phyloP scores from a whole-genome alignment of 1,284 basidiomycete species.

The Apiotrichum domesticum region DNA sequence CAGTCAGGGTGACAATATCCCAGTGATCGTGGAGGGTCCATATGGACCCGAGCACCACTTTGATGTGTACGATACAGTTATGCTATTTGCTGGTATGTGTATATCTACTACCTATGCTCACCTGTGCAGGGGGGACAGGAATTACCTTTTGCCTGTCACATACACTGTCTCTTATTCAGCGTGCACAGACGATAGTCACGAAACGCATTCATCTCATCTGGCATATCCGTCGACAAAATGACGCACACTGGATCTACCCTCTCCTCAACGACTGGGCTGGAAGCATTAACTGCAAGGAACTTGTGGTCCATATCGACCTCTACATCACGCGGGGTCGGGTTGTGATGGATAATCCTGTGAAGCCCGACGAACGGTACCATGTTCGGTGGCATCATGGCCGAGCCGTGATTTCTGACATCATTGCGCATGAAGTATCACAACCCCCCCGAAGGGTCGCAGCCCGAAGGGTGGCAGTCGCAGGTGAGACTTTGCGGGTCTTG shows the following conservation, averaged over 20 bases:
- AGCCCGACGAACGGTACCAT: too few relatives aligned
- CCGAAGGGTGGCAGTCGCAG: too few relatives aligned
- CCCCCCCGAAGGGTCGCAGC: too few relatives aligned
- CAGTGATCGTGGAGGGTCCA: slow-evolving; percentile 40
- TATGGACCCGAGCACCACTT: slow-evolving; percentile 35
- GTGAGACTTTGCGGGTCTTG: too few relatives aligned
- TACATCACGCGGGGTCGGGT: background rate
- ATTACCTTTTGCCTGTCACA: slow-evolving; percentile 34
- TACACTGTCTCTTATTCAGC: slow-evolving; percentile 23
- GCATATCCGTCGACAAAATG: slow-evolving; percentile 31
- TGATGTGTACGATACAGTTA: slow-evolving; percentile 25
- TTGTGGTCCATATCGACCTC: background rate
- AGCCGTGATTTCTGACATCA: too few relatives aligned
- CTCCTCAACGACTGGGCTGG: slow-evolving; percentile 9
- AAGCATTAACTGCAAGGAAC: too few relatives aligned
- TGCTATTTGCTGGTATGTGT: slow-evolving; percentile 30
- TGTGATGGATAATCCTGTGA: too few relatives aligned
- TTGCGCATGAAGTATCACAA: too few relatives aligned
- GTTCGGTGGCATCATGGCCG: too few relatives aligned
- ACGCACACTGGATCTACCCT: slow-evolving; percentile 23
- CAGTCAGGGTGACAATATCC: slow-evolving; percentile 15
- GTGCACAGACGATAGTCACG: background rate
- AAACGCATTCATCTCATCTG: slow-evolving; percentile 28
- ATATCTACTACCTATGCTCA: background rate
- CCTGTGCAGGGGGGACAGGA: slow-evolving; percentile 35